These are phyloP conservation scores for Starmera amethionina DNA, from an alignment of 805 yeast genomes.

Conservation along the genomic window DNA sequence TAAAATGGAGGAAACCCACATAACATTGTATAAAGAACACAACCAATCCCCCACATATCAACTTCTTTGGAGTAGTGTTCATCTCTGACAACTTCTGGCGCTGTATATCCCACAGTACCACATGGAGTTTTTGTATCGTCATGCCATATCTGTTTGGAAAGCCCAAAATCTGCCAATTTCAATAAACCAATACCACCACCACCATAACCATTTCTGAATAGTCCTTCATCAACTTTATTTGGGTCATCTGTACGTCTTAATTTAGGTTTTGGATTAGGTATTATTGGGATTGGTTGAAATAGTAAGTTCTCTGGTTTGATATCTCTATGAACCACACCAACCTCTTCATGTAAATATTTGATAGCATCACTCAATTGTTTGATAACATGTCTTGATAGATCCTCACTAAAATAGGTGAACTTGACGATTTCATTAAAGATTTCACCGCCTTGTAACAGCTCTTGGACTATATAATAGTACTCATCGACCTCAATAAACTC, in stretches of 20 bases:
- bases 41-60: slow-evolving; percentile 98
- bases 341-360: slow-evolving; percentile 84
- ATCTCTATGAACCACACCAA: slow-evolving; percentile 92
- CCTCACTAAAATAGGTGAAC: slow-evolving; percentile 45
- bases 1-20: slow-evolving; percentile 99
- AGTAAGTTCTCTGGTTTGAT: slow-evolving; percentile 91
- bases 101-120: slow-evolving; percentile 97
- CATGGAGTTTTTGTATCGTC: slow-evolving; percentile 88
- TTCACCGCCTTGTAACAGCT: slow-evolving; percentile 66
- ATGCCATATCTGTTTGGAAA: slow-evolving; percentile 77
- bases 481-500: slow-evolving; percentile 47
- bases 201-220: slow-evolving; percentile 40
- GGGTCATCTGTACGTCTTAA: slow-evolving; percentile 48
- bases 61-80: slow-evolving; percentile 89
- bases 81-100: slow-evolving; percentile 95
- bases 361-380: slow-evolving; percentile 75
- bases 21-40: slow-evolving; percentile 83
- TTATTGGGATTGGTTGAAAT: slow-evolving; percentile 36
- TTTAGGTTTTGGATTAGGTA: slow-evolving; percentile 6
- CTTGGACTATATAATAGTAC: slow-evolving; percentile 60
- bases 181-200: slow-evolving; percentile 81
- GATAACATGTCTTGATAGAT: slow-evolving; percentile 49
- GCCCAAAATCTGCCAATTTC: slow-evolving; percentile 91
- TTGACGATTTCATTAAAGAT: slow-evolving; percentile 66
- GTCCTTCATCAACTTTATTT: slow-evolving; percentile 53